These are phyloP conservation scores for Cylindrotheca closterium DNA, from an alignment of 108 stramenopile genomes.

Conservation along the genomic window DNA sequence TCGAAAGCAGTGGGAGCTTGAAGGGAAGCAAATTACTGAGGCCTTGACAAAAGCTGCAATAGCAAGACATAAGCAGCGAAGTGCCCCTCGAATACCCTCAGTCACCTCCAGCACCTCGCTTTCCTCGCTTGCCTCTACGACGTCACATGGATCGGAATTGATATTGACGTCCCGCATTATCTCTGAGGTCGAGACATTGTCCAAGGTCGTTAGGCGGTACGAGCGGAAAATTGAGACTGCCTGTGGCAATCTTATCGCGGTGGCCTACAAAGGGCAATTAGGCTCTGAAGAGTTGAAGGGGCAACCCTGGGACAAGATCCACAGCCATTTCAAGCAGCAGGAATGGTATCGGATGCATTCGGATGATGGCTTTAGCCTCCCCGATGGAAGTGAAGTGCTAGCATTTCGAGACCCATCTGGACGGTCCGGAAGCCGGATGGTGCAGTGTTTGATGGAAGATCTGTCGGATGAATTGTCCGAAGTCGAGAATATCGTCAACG, in stretches of 20 bases:
- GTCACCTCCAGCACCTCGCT: neutral
- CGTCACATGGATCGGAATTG: neutral
- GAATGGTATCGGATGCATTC: neutral
- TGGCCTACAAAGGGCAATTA: neutral
- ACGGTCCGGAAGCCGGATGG: too few species aligned
- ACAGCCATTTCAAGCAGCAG: neutral
- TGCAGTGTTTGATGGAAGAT: neutral
- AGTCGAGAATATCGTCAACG: neutral
- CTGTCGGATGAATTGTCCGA: too few species aligned
- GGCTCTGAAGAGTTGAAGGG: neutral
- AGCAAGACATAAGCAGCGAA: neutral
- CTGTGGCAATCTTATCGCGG: neutral
- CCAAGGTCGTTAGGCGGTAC: neutral
- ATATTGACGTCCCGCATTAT: neutral
- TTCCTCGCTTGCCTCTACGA: neutral
- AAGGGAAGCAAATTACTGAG: neutral
- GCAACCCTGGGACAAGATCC: neutral
- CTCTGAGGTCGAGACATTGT: neutral
- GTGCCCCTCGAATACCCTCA: neutral
- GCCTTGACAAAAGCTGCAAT: neutral
- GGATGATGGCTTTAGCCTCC: neutral
- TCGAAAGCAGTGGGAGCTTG: conserved; percentile 22
- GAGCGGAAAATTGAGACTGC: neutral
- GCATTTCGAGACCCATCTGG: too few species aligned
- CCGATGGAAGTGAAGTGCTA: neutral